Evolutionary conservation across 78 protist genomes (phyloP).

Genomic region (Dictyostelium purpureum): DNA sequence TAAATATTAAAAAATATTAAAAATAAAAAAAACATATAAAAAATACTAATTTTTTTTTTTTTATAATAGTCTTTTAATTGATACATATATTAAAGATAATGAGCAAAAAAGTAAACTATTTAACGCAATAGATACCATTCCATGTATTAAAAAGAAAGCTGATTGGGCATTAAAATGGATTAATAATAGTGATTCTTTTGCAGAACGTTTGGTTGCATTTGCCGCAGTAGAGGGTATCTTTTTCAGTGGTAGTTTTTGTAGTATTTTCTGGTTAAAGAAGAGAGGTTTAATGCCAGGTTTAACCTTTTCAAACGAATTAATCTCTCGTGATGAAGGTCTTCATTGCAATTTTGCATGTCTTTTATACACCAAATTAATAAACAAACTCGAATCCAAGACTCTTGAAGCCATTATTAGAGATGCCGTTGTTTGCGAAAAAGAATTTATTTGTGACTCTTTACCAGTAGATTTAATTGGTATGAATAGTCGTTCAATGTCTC

Average conservation of each 20-base stretch:
- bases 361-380: constrained; percentile 84
- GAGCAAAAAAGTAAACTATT: constrained; percentile 89
- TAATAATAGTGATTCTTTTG: constrained; percentile 81
- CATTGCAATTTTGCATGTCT: constrained; percentile 99
- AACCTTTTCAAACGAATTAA: constrained; percentile 97
- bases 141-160: constrained; percentile 96
- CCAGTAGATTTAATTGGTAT: constrained; percentile 98
- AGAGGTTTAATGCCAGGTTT: constrained; percentile 98
- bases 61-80: constrained; percentile 91
- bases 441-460: constrained; percentile 94
- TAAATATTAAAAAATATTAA: neutral
- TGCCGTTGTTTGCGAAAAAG: constrained; percentile 96
- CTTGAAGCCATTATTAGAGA: constrained; percentile 85
- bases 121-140: constrained; percentile 95
- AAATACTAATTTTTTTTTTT: neutral
- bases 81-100: constrained; percentile 93
- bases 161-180: constrained; percentile 99
- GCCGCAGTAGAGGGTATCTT: constrained; percentile 99
- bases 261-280: constrained; percentile 99
- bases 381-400: constrained; percentile 16
- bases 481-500: constrained; percentile 96
- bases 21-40: neutral
- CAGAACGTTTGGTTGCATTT: constrained; percentile 97
- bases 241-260: constrained; percentile 97
- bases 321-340: constrained; percentile 98